Conservation (phyloP, 129 eudicot species). For the Silybum marianum region DNA sequence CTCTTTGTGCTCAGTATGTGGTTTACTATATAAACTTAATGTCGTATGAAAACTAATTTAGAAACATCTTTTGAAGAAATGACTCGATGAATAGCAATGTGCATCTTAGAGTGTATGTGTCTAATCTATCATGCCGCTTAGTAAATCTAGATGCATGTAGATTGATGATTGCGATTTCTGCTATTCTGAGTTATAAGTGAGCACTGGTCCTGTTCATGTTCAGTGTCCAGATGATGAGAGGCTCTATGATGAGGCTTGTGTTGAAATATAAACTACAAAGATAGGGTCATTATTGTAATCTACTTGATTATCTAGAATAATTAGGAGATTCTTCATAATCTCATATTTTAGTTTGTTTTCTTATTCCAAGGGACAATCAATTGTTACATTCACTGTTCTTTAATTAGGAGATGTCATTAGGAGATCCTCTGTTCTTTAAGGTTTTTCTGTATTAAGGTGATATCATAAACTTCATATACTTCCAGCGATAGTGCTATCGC, state of each 20-base stretch:
- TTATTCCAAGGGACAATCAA: neutral
- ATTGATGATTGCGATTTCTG: neutral
- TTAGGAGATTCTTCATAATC: neutral
- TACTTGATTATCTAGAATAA: neutral
- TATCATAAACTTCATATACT: neutral
- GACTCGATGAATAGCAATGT: neutral
- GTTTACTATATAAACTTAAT: constrained; percentile 6
- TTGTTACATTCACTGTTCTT: neutral
- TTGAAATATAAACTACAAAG: neutral
- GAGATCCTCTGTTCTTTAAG: neutral
- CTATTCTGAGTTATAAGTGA: neutral
- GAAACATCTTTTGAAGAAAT: constrained; percentile 11
- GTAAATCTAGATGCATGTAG: constrained; percentile 11
- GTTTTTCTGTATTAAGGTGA: neutral
- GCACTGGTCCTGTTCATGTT: neutral
- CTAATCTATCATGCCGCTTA: neutral
- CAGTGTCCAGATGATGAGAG: neutral
- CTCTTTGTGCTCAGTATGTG: neutral
- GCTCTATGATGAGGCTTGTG: neutral
- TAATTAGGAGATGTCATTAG: neutral
- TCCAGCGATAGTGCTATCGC: neutral
- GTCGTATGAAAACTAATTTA: neutral
- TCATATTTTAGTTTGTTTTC: neutral
- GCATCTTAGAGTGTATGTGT: neutral
- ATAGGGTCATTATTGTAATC: neutral